A percentile compares a stretch with the other conserved stretches of the same genome.
phyloP scores from a whole-genome alignment of 1,139 yeast genomes.

The Taiozyma sp. region DNA sequence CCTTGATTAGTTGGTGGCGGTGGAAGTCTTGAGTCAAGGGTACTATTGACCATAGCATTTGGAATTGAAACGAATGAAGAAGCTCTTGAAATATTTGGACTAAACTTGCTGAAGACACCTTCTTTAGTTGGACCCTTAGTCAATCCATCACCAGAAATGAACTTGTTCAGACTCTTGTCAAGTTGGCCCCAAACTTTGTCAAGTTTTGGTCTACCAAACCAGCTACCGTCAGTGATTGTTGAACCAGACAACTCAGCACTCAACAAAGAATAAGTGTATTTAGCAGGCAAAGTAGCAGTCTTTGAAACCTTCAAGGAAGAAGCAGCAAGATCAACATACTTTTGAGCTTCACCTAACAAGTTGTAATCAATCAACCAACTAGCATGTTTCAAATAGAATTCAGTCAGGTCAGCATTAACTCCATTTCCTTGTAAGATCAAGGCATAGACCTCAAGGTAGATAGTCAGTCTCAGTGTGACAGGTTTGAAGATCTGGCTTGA shows the following conservation, averaged over 20 bases:
- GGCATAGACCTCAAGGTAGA: conserved; percentile 73
- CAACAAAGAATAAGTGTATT: conserved; percentile 35
- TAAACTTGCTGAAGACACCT: conserved; percentile 69
- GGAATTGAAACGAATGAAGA: conserved; percentile 36
- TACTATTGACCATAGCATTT: conserved; percentile 7
- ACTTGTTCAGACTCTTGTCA: conserved; percentile 72
- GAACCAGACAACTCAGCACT: conserved; percentile 41
- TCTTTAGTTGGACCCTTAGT: conserved; percentile 29
- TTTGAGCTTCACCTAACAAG: conserved; percentile 47
- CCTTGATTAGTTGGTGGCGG: background rate
- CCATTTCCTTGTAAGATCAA: conserved; percentile 36
- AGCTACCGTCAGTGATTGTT: conserved; percentile 33
- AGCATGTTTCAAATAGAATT: conserved; percentile 58
- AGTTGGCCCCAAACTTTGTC: conserved; percentile 87
- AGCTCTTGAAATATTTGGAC: conserved; percentile 55
- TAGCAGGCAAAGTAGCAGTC: conserved; percentile 31
- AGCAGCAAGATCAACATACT: conserved; percentile 49
- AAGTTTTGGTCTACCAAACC: conserved; percentile 67
- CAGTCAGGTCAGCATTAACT: conserved; percentile 37
- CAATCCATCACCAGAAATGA: conserved; percentile 85
- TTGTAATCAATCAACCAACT: conserved; percentile 62
- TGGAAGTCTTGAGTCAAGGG: conserved; percentile 6
- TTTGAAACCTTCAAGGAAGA: conserved; percentile 38
- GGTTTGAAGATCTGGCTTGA: conserved; percentile 18
- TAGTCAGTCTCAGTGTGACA: conserved; percentile 33